Evolutionary conservation across 2,329 filamentous ascomycete genomes (phyloP).

Genomic region (Cordyceps javanica): DNA sequence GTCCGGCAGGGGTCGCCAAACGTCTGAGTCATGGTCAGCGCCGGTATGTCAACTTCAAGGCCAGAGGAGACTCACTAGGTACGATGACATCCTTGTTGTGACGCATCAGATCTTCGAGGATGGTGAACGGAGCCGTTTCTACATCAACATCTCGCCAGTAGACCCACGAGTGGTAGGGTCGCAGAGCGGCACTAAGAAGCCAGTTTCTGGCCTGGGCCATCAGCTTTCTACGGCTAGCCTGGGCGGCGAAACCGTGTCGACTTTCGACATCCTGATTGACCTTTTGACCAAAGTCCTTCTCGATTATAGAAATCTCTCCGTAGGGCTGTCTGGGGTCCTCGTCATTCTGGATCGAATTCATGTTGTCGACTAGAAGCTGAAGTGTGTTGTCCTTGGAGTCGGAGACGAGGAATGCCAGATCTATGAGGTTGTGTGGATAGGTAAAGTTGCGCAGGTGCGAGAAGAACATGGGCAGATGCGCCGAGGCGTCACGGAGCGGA

Average conservation of each 20-base stretch:
- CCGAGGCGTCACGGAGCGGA: slow-evolving; percentile 84
- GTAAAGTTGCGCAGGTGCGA: slow-evolving; percentile 94
- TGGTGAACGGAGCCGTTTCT: slow-evolving; percentile 93
- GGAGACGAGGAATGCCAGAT: slow-evolving; percentile 92
- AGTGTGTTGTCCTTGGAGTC: slow-evolving; percentile 94
- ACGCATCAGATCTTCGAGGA: slow-evolving; percentile 94
- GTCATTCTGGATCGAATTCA: slow-evolving; percentile 75
- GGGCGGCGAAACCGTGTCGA: slow-evolving; percentile 92
- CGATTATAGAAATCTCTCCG: slow-evolving; percentile 94
- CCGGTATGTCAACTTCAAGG: neutral
- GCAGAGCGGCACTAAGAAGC: slow-evolving; percentile 85
- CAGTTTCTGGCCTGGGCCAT: slow-evolving; percentile 99
- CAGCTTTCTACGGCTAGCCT: slow-evolving; percentile 86
- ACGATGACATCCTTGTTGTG: slow-evolving; percentile 99
- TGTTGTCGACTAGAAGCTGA: slow-evolving; percentile 63
- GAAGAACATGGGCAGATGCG: slow-evolving; percentile 97
- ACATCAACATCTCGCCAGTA: slow-evolving; percentile 99
- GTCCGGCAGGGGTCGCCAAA: slow-evolving; percentile 96
- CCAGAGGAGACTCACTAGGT: slow-evolving; percentile 65
- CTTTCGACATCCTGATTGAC: slow-evolving; percentile 98
- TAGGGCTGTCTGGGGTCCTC: slow-evolving; percentile 76
- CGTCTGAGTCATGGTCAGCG: slow-evolving; percentile 53
- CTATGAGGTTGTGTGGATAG: slow-evolving; percentile 93
- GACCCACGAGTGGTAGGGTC: slow-evolving; percentile 96
- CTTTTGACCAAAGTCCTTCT: slow-evolving; percentile 98